Evolutionary conservation across 345 rosid genomes (phyloP).

Genomic region (Dimocarpus longan): DNA sequence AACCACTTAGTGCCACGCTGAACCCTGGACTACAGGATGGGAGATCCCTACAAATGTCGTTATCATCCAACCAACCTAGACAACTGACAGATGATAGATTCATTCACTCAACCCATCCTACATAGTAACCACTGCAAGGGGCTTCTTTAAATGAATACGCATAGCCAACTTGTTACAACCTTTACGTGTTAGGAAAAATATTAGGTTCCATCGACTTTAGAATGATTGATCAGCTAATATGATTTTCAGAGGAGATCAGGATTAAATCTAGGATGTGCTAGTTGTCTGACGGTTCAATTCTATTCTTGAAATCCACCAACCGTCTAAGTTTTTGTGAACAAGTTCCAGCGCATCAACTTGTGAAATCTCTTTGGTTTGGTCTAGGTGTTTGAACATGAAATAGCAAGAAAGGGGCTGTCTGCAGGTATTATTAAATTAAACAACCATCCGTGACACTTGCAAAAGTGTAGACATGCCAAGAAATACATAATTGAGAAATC

Average conservation of each 20-base stretch:
- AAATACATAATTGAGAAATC: background rate
- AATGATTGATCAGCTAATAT: background rate
- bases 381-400: background rate
- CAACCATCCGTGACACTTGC: background rate
- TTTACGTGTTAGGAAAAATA: background rate
- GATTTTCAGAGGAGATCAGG: background rate
- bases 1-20: background rate
- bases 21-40: background rate
- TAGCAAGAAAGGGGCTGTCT: background rate
- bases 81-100: background rate
- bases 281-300: background rate
- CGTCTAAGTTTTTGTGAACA: background rate
- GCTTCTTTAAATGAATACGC: background rate
- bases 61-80: background rate
- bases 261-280: background rate
- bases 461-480: background rate
- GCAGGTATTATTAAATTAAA: slow-evolving; percentile 4
- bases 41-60: background rate
- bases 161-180: background rate
- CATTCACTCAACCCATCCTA: background rate
- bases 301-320: background rate
- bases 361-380: background rate
- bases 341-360: background rate
- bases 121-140: background rate
- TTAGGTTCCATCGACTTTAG: slow-evolving; percentile 4